phyloP scores from a whole-genome alignment of 2,329 filamentous ascomycete genomes.

The Magnaporthiopsis rhizophila region DNA sequence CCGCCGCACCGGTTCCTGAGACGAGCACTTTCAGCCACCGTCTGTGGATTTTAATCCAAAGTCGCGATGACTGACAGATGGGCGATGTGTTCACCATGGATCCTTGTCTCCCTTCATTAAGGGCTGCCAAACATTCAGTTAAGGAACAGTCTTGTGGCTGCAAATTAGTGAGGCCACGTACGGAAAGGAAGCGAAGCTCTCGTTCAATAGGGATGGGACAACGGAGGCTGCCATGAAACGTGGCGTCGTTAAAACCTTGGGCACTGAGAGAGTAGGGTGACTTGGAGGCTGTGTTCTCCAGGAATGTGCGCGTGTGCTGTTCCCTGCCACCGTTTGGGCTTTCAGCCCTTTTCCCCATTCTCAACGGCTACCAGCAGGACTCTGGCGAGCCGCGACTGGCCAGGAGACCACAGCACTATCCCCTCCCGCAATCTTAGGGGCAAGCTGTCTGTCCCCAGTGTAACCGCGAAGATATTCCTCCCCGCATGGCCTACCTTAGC shows the following conservation, averaged over 20 bases:
- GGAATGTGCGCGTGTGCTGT: background rate
- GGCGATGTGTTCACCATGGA: too few species aligned
- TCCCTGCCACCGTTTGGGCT: background rate
- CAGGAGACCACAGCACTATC: background rate
- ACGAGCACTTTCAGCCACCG: background rate
- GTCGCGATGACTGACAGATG: too few species aligned
- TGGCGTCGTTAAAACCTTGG: too few species aligned
- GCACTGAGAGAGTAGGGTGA: background rate
- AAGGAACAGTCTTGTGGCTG: too few species aligned
- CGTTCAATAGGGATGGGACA: background rate
- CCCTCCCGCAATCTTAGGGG: background rate
- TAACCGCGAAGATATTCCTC: background rate
- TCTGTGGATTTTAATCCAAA: too few species aligned
- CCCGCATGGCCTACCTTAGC: background rate
- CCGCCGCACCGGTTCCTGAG: background rate
- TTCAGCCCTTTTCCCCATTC: background rate
- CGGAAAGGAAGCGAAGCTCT: background rate
- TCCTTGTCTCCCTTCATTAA: too few species aligned
- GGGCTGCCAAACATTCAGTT: too few species aligned
- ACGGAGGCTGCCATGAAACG: too few species aligned
- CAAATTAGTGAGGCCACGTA: too few species aligned
- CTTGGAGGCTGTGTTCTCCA: background rate
- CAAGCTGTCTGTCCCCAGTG: too few species aligned
- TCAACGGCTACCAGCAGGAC: background rate
- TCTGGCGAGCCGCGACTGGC: background rate